These are phyloP conservation scores for Glutinoglossum americanum DNA, from an alignment of 495 filamentous ascomycete species.

Conservation along the genomic window DNA sequence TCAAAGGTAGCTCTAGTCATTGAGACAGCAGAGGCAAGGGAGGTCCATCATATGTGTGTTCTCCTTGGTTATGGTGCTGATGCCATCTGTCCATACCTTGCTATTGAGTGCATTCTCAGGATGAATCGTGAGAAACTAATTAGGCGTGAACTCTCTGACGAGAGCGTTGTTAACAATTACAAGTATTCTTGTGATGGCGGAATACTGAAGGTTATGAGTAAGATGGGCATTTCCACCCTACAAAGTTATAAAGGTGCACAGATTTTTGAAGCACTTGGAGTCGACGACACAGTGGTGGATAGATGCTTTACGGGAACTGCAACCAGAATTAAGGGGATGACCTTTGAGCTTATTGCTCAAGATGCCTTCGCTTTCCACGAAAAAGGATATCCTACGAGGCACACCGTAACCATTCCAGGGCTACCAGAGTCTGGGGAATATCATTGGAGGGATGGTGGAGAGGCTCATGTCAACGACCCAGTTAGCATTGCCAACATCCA, in stretches of 20 bases:
- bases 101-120: constrained; percentile 96
- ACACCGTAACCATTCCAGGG: constrained; percentile 59
- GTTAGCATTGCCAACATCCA: constrained; percentile 92
- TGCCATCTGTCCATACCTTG: constrained; percentile 90
- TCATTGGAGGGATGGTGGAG: constrained; percentile 97
- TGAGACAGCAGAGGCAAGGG: constrained; percentile 90
- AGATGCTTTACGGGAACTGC: constrained; percentile 93
- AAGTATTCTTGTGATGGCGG: constrained; percentile 95
- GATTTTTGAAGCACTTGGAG: constrained; percentile 96
- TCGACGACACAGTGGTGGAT: constrained; percentile 89
- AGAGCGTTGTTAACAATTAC: constrained; percentile 85
- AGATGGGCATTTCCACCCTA: constrained; percentile 98
- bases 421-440: constrained; percentile 93
- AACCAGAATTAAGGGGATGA: constrained; percentile 86
- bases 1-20: constrained; percentile 73
- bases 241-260: constrained; percentile 98
- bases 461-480: constrained; percentile 96
- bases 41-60: constrained; percentile 98
- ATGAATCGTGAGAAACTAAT: constrained; percentile 92
- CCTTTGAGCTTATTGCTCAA: constrained; percentile 86
- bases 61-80: constrained; percentile 91
- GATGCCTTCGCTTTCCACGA: constrained; percentile 97
- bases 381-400: constrained; percentile 71
- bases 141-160: constrained; percentile 67
- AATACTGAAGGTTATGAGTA: constrained; percentile 99